Evolutionary conservation across 257 asterid genomes (phyloP), one percentile per base, ranked within the genome.

Genomic region (Primulina huaijiensis): DNA sequence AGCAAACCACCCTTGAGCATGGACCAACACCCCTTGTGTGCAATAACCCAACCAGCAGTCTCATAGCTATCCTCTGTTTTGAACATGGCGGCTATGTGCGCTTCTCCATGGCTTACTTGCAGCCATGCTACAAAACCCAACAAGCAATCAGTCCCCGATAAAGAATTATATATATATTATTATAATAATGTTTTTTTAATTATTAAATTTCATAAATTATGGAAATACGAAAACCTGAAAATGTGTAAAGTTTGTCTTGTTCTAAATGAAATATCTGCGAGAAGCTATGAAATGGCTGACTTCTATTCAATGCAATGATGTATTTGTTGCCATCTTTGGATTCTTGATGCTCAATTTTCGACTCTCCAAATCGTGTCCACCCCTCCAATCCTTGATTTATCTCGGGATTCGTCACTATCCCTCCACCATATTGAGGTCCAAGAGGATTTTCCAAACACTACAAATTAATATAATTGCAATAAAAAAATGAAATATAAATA

Each of bases 1-100:
- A 74, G 65, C 1, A 88, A 5, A 12, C 95, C 90, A 37, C 95
- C 92, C 73, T 86, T 88, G 8, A 86, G 82, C 88, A 86, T 82
- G 19, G 89, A 79, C 92, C 92, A 88, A 30, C 92, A 88, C 37
- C 90, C 94, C 1, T 75, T 67, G 33, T 72, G 74, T 11, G 89
- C 94, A 29, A 75, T 61, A 3, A 69, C 79, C 84, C 85, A 78
- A 2, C 90, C 96, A 2, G 81, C 85, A 14, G 16, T 75, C 52
- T 62, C 74, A 61, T 66, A 60, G 30, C 78, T 65, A 33, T 46
- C 60, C 19, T 62, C 2, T 16, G 88, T 81, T 78, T 69, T 76
- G 68, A 88, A 75, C 27, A 74, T 37, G 5, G 90, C 82, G 20
- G 79, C 78, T 57, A 88, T 16, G 17, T 79, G 75, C 8, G 85